Evolutionary conservation across 352 stramenopile genomes (phyloP), one percentile per base, ranked within the genome.

Genomic region (Globisporangium okanoganense): DNA sequence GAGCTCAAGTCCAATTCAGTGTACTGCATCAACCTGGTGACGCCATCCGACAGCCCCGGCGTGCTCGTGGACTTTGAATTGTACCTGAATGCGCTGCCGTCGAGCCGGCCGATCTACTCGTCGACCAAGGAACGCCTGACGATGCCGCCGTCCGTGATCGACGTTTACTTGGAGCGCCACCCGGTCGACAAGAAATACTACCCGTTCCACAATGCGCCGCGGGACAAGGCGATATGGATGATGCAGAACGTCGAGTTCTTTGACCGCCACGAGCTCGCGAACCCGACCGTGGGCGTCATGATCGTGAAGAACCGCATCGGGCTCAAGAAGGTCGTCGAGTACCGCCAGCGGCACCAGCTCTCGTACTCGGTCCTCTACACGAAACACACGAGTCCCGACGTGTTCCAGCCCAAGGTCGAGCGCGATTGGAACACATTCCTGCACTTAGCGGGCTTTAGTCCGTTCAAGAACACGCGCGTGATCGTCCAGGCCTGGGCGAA

Each of bases 181-280:
- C 84, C 84, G 9, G 64, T 86, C 14, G 81, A 90, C 67, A 76
- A 61, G 16, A 90, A 90, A 56, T 92, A 92, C 64, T 92, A 89
- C 58, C 62, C 65, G 22, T 49, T 87, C 22, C 74, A 82, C 61
- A 64, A 76, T 29, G 68, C 73, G 10, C 79, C 81, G 7, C 66
- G 64, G 13, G 75, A 89, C 43, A 93, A 93, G 65, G 78, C 76
- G 22, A 88, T 93, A 56, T 93, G 84, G 84, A 88, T 93, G 78
- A 88, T 93, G 82, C 79, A 90, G 62, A 90, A 93, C 65, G 77
- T 85, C 56, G 81, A 93, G 62, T 90, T 90, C 59, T 93, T 93
- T 43, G 84, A 93, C 51, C 76, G 82, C 47, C 84, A 93, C 58
- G 84, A 93, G 56, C 66, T 93, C 36, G 61, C 69, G 16, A 76